Evolutionary conservation across 148 eudicot genomes (phyloP).

Genomic region (Arbutus unedo): DNA sequence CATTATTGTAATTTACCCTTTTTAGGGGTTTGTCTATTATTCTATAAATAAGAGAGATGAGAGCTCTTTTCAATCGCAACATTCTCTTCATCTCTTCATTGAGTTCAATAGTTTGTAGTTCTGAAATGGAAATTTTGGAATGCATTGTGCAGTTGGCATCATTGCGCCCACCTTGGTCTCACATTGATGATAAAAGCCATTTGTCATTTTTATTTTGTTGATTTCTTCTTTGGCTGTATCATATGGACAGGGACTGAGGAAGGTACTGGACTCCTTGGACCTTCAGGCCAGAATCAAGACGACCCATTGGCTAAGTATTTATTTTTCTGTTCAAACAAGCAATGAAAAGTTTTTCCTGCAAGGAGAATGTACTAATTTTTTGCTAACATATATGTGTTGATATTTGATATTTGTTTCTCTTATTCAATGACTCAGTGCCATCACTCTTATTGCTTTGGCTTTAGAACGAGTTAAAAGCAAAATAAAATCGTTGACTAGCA

Average conservation of each 20-base stretch:
- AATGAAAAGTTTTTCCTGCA: background rate
- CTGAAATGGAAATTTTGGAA: background rate
- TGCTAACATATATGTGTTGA: background rate
- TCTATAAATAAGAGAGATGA: no score
- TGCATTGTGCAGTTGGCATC: background rate
- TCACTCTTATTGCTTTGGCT: slow-evolving; percentile 57
- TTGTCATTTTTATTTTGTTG: background rate
- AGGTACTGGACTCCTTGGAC: slow-evolving; percentile 26
- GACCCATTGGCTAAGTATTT: slow-evolving; percentile 61
- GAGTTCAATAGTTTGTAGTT: background rate
- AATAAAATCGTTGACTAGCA: slow-evolving; percentile 54
- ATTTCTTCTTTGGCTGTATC: slow-evolving; percentile 11
- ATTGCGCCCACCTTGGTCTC: background rate
- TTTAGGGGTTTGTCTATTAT: no score
- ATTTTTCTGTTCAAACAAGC: slow-evolving; percentile 18
- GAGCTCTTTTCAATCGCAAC: no score
- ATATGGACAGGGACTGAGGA: slow-evolving; percentile 41
- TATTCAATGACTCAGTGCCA: slow-evolving; percentile 48
- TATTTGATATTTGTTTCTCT: slow-evolving; percentile 23
- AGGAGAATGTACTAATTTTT: background rate
- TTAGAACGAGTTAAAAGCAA: slow-evolving; percentile 64
- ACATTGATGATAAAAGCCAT: background rate
- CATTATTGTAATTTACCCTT: no score
- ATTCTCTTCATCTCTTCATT: no score
- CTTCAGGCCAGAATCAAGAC: slow-evolving; percentile 43